Base-by-base conservation (phyloP, 2,329 filamentous ascomycete genomes). In the Colletotrichum somersetense region DNA sequence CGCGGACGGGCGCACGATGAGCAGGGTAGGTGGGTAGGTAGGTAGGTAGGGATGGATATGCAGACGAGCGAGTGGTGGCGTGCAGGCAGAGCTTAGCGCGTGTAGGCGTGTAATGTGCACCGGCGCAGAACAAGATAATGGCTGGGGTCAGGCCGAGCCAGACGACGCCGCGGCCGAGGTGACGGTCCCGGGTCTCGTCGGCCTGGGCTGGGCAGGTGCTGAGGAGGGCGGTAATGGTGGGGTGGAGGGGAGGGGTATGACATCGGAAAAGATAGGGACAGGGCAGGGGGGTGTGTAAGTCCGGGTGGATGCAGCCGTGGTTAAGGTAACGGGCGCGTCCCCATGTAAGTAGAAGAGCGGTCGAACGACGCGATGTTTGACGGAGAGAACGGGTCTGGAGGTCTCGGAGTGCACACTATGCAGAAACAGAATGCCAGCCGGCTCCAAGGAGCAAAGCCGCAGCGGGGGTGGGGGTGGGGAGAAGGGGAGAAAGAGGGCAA, bases 231-330 rank as follows among this genome's bases (percentile, higher is more conserved):
- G 18, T 7, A n/a, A 46, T 65, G 63, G 57, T 50, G 62, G 62
- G 57, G 57, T 50, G 62, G 62, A 52, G 62, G 71, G 71, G 71
- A 56, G 71, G 62, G 67, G 67, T 38, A 63, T 52, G 64, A 38
- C 63, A 61, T 73, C 71, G 71, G 71, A 52, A 73, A 72, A 57
- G 68, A 73, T 73, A 73, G 71, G 71, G 71, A 73, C 35, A 61
- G 5, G 14, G 18, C 35, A 61, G 5, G 14, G 18, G 42, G 50
- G 48, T 11, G 35, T 38, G 35, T 56, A 26, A 20, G 38, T 46
- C 38, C n/a, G 56, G 64, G 56, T 61, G 35, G 42, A 26, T 35
- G 46, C 48, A 42, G 62, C 67, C 62, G 55, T 70, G 55, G 67
- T 66, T 70, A 56, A 70, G 67, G 57, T 62, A 56, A 12, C 33